Base-by-base conservation (phyloP, 768 basidiomycete genomes). In the Harrya chromipes region DNA sequence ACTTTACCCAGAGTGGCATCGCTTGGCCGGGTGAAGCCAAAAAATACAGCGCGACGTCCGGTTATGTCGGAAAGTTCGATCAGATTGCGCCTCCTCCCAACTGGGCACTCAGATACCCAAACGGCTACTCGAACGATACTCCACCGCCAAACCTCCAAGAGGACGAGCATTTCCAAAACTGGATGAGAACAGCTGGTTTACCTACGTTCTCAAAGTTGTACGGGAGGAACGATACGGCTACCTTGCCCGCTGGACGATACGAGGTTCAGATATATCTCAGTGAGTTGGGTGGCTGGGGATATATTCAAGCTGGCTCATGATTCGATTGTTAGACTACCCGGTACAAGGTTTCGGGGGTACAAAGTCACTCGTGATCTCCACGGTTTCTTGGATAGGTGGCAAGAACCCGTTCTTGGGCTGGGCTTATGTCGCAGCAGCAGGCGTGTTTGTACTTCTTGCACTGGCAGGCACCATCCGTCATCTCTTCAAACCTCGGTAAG, bases 361-460 rank as follows among this genome's bases (percentile, higher is more conserved):
- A 10, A 99, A 99, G 70, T 94, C 94, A 0, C 78, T 99, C 52
- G 94, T 99, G 27, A 89, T 99, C 54, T 94, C 94, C 38, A 98
- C 95, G 4, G 93, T 97, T 13, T 92, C 94, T 2, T 98, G 95
- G 94, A 92, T 97, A 64, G 97, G 97, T 11, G 97, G 97, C 35
- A 94, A 95, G 73, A 97, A 99, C 60, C 85, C 94, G 1, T 99
- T 99, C 84, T 77, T 99, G 17, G 97, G 97, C 8, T 98, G 94
- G 93, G 91, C 94, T 2, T 99, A 99, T 63, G 86, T 99, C 39
- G 94, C 86, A 14, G 82, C 93, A 1, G 84, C 94, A 2, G 81
- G 79, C 16, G 76, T 97, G 14, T 97, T 97, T 65, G 84, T 97
- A 16, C 74, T 90, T 12, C 81, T 99, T 36, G 94, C 91, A 21